Conservation (phyloP, 73 alveolate genomes). For the Paramecium sexaurelia region DNA sequence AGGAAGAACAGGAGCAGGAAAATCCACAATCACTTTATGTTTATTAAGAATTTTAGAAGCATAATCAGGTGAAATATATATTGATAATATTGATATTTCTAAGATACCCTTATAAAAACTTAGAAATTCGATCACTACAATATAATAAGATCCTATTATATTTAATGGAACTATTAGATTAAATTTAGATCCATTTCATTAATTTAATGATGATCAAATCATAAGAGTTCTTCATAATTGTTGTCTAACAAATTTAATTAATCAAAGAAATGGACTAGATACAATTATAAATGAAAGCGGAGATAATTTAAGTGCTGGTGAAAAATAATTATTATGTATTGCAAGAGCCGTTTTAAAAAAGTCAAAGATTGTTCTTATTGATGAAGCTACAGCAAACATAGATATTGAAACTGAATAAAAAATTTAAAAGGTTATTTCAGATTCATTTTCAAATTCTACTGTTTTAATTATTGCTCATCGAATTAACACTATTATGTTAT, state of each 20-base stretch:
- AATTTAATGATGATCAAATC: neutral
- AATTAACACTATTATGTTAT: slow-evolving; percentile 75
- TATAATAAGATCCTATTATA: neutral
- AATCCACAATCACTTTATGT: slow-evolving; percentile 71
- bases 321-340: slow-evolving; percentile 79
- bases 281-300: neutral
- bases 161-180: slow-evolving; percentile 32
- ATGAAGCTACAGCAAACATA: slow-evolving; percentile 83
- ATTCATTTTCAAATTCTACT: slow-evolving; percentile 68
- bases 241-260: neutral
- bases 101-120: slow-evolving; percentile 77
- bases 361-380: slow-evolving; percentile 73
- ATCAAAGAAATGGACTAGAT: neutral
- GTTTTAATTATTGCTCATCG: slow-evolving; percentile 82
- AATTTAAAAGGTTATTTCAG: slow-evolving; percentile 70
- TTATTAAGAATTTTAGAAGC: slow-evolving; percentile 72
- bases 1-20: slow-evolving; percentile 93
- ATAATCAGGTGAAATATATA: slow-evolving; percentile 70
- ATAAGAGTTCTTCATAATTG: neutral
- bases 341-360: slow-evolving; percentile 81
- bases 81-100: slow-evolving; percentile 85
- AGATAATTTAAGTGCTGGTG: slow-evolving; percentile 71
- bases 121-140: slow-evolving; percentile 35
- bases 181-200: slow-evolving; percentile 55
- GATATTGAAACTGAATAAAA: slow-evolving; percentile 76